A percentile compares a stretch with the other conserved stretches of the same genome.
phyloP scores from a whole-genome alignment of 2,329 filamentous ascomycete genomes.

The Orbilia brochopaga region DNA sequence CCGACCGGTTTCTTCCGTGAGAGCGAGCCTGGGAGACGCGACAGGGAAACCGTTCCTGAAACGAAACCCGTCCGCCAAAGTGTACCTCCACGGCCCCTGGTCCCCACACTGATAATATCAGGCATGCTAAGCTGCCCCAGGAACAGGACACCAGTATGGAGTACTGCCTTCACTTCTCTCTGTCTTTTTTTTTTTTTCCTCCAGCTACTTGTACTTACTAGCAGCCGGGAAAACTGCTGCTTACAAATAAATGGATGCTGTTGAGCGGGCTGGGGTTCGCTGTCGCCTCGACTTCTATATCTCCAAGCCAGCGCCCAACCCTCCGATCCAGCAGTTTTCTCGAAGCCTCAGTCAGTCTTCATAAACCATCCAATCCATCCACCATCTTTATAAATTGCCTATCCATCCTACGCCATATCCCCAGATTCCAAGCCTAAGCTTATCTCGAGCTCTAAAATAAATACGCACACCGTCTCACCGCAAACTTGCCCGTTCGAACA shows the following conservation, averaged over 20 bases:
- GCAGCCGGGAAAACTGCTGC: neutral
- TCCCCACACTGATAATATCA: slow-evolving; percentile 1
- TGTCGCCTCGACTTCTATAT: neutral
- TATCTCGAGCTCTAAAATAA: neutral
- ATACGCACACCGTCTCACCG: neutral
- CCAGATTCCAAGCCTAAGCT: too few species aligned
- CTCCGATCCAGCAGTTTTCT: neutral
- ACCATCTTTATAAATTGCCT: slow-evolving; percentile 3
- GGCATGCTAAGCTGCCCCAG: slow-evolving; percentile 5
- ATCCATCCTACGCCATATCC: neutral
- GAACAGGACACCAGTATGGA: neutral
- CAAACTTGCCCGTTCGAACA: slow-evolving; percentile 3
- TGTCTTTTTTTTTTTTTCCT: neutral
- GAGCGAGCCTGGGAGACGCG: slow-evolving; percentile 2
- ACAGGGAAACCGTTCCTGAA: slow-evolving; percentile 43
- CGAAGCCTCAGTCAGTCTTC: neutral
- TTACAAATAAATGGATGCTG: neutral
- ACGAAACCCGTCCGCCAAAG: slow-evolving; percentile 42
- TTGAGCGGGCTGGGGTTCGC: neutral
- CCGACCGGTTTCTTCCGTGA: slow-evolving; percentile 35
- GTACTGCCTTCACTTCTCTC: neutral
- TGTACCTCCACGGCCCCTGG: slow-evolving; percentile 2
- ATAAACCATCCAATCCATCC: neutral
- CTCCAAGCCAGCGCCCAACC: neutral
- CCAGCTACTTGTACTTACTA: neutral